These are phyloP conservation scores for Talaromyces albobiverticillius DNA, from an alignment of 2,329 filamentous ascomycete genomes.

Conservation along the genomic window DNA sequence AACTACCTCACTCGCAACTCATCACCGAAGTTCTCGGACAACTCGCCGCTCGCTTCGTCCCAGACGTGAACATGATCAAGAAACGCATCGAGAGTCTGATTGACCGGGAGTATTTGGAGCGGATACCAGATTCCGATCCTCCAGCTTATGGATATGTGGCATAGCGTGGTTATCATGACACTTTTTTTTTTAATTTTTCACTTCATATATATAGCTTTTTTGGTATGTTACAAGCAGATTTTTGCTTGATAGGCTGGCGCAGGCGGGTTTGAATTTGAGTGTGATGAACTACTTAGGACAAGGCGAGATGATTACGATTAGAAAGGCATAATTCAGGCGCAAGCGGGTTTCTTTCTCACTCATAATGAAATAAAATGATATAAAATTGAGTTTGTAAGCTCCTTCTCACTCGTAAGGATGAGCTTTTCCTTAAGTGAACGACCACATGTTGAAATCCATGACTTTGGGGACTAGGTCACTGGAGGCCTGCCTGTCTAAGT, in stretches of 20 bases:
- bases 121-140: conserved; percentile 38
- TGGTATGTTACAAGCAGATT: too few species aligned
- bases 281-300: background rate
- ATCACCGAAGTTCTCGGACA: conserved; percentile 52
- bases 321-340: conserved; percentile 11
- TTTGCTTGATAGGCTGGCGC: conserved; percentile 4
- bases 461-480: too few species aligned
- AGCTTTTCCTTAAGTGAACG: too few species aligned
- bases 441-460: too few species aligned
- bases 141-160: conserved; percentile 47
- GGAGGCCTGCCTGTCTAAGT: too few species aligned
- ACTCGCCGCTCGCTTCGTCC: conserved; percentile 47
- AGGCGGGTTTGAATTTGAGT: background rate
- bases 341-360: background rate
- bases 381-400: too few species aligned
- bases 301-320: background rate
- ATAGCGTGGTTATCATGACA: too few species aligned
- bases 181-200: background rate
- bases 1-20: conserved; percentile 46
- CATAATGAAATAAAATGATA: too few species aligned
- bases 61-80: conserved; percentile 54
- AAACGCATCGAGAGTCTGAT: conserved; percentile 53
- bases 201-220: background rate
- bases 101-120: conserved; percentile 53
- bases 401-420: too few species aligned